Conservation (phyloP, 805 yeast genomes). For the Clavispora carvajalis region DNA sequence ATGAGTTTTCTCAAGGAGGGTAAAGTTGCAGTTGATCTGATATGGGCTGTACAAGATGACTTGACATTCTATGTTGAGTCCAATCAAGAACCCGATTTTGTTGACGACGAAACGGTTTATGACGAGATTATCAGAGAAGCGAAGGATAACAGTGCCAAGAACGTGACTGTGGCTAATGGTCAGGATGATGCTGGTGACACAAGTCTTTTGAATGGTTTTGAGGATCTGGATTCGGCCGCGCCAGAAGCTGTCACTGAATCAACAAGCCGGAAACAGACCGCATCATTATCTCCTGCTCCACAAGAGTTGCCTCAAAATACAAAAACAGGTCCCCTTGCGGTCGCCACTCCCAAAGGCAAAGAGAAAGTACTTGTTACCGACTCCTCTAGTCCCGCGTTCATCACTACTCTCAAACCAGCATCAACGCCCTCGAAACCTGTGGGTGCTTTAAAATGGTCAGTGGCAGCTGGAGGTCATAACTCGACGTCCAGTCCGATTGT, state of each 20-base stretch:
- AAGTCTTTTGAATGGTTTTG: slow-evolving; percentile 4
- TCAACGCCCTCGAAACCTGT: slow-evolving; percentile 49
- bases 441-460: slow-evolving; percentile 52
- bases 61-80: slow-evolving; percentile 32
- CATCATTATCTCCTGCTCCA: slow-evolving; percentile 2
- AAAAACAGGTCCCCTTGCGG: not conserved
- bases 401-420: slow-evolving; percentile 49
- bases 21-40: slow-evolving; percentile 12
- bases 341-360: slow-evolving; percentile 11
- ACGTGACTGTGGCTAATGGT: slow-evolving; percentile 7
- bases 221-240: not conserved
- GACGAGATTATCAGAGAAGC: slow-evolving; percentile 34
- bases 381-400: slow-evolving; percentile 33
- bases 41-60: slow-evolving; percentile 35
- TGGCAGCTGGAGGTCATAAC: slow-evolving; percentile 42
- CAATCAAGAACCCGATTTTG: slow-evolving; percentile 34
- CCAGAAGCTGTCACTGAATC: not conserved
- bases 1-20: slow-evolving; percentile 24
- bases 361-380: slow-evolving; percentile 17
- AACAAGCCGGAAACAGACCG: not conserved
- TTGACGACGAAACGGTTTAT: slow-evolving; percentile 35
- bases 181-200: slow-evolving; percentile 1
- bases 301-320: not conserved
- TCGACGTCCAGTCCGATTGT: not conserved
- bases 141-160: slow-evolving; percentile 13